Percentiles rank a stretch among this genome's conserved stretches.
Evolutionary conservation across 192 early-diverging fungal species (phyloP).

Genomic region (Paraglomus brasilianum): DNA sequence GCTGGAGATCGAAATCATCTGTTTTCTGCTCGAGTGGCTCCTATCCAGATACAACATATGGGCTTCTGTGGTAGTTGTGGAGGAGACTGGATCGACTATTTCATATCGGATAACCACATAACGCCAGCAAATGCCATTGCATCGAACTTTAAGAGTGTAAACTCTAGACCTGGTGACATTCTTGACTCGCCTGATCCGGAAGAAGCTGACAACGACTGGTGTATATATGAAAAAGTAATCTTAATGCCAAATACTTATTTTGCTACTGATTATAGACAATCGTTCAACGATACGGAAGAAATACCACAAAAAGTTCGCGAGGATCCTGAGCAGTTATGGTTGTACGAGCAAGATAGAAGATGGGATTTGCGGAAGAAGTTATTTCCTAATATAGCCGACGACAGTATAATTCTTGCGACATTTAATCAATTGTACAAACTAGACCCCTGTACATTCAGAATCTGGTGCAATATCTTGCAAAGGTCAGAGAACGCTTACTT

Average conservation of each 20-base stretch:
- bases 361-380: constrained; percentile 83
- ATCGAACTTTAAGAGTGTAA: neutral
- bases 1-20: constrained; percentile 93
- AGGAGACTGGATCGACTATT: constrained; percentile 80
- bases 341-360: constrained; percentile 73
- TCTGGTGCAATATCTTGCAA: constrained; percentile 82
- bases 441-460: constrained; percentile 81
- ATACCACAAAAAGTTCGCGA: constrained; percentile 37
- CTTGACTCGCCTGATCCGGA: constrained; percentile 53
- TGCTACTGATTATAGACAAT: constrained; percentile 92
- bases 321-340: constrained; percentile 59
- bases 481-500: constrained; percentile 80
- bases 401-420: constrained; percentile 91
- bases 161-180: constrained; percentile 1
- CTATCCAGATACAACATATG: constrained; percentile 89
- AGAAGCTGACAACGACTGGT: constrained; percentile 55
- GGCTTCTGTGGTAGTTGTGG: constrained; percentile 93
- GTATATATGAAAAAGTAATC: constrained; percentile 86
- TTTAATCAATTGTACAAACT: constrained; percentile 97
- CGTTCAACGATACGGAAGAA: constrained; percentile 80
- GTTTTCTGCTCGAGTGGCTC: constrained; percentile 87
- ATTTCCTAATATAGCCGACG: constrained; percentile 79
- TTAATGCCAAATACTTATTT: constrained; percentile 94
- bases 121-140: constrained; percentile 52
- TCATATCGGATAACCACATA: constrained; percentile 74